Evolutionary conservation across 2,329 filamentous ascomycete species (phyloP).

Genomic region (Apiospora aurea): DNA sequence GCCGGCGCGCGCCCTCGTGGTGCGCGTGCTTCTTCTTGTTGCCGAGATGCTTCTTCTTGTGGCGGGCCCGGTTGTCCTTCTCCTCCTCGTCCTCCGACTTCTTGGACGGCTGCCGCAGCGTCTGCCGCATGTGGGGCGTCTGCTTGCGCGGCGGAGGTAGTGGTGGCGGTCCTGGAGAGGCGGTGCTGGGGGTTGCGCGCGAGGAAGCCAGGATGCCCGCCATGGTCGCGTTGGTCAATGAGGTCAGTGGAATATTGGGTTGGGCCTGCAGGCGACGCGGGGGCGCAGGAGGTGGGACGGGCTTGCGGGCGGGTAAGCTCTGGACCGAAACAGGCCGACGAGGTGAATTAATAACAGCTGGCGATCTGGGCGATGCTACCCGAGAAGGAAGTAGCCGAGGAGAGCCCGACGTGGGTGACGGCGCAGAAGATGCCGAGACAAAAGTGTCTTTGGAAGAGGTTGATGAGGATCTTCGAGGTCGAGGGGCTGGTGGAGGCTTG

Average conservation of each 20-base stretch:
- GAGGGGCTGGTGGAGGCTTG: conserved; percentile 16
- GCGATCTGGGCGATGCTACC: conserved; percentile 28
- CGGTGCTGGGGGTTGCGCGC: conserved; percentile 53
- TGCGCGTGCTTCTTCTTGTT: conserved; percentile 73
- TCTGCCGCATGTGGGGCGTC: conserved; percentile 64
- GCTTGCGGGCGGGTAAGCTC: conserved; percentile 26
- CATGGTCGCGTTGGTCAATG: conserved; percentile 76
- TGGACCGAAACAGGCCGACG: conserved; percentile 31
- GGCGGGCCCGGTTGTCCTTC: conserved; percentile 49
- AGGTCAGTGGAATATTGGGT: conserved; percentile 62
- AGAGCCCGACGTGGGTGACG: conserved; percentile 41
- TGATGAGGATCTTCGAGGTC: conserved; percentile 37
- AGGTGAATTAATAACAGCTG: background rate
- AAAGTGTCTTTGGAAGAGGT: conserved; percentile 56
- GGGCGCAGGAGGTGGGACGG: conserved; percentile 28
- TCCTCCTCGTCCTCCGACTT: conserved; percentile 60
- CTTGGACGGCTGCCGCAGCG: conserved; percentile 64
- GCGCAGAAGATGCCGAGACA: conserved; percentile 48
- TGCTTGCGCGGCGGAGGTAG: conserved; percentile 46
- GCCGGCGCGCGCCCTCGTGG: conserved; percentile 75
- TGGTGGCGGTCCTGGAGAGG: conserved; percentile 46
- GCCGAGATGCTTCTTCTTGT: conserved; percentile 60
- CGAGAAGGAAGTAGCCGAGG: conserved; percentile 35
- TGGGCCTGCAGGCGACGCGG: conserved; percentile 36
- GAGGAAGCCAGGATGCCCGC: conserved; percentile 76